Evolutionary conservation across 2,329 filamentous ascomycete genomes (phyloP), one percentile per base, ranked within the genome.

Genomic region (Colletotrichum gigasporum): DNA sequence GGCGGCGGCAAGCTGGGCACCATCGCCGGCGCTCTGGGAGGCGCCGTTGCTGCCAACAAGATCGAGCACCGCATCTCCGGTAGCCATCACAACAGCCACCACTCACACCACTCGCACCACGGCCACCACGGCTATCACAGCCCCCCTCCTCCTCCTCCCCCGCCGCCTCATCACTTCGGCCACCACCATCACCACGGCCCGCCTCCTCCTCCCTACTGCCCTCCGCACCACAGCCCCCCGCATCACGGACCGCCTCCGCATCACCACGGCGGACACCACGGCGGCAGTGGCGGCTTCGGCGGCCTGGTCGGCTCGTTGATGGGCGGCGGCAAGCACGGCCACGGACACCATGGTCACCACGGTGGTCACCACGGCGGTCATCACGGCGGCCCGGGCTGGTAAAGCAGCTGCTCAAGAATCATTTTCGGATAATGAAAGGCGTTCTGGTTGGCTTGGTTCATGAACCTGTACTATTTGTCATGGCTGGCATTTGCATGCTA

Each of bases 21-120:
- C 2, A 69, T 87, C 5, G 78, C 82, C 2, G 85, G 85, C 0
- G 76, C 81, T 7, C 79, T 86, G 2, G 83, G 81, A 10, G 87
- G 87, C 22, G 85, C 85, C 0, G 78, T 87, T 11, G 83, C 81
- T 3, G 86, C 86, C 7, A 87, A 87, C 67, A 74, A 81, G 16
- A 71, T 87, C 35, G 82, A 83, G 71, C 70, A 80, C 54, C 80
- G 82, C 58, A 39, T 80, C 7, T 74, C 79, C 72, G 73, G 74
- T 0, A 50, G 53, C 30, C 58, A 68, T 16, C 30, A 58, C 20
- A 11, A 39, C 34, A 48, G 50, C 48, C 56, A 63, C 11, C 45
- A 47, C 41, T 18, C 14, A 11, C 45, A 34, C 12, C n/a, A 35
- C 26, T 16, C 22, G 4, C 44, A 45, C 45, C 63, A 71, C 12